phyloP scores from a whole-genome alignment of 2,329 filamentous ascomycete genomes.

The Cercospora brassicicola region DNA sequence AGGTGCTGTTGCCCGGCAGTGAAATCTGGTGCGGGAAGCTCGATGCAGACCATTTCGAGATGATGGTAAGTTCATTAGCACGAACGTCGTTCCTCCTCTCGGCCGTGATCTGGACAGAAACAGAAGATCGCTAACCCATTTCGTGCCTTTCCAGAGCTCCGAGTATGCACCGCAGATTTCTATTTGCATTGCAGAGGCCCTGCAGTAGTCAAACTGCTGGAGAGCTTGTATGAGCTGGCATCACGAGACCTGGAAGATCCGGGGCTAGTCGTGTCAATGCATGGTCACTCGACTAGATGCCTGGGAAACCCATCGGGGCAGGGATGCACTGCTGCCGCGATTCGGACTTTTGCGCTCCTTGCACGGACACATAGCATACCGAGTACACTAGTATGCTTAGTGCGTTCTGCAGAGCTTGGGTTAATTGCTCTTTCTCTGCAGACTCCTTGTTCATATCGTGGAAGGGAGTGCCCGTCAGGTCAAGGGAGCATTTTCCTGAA shows the following conservation, averaged over 20 bases:
- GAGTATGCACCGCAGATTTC: constrained; percentile 8
- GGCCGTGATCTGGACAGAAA: not conserved
- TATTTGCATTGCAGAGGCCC: constrained; percentile 11
- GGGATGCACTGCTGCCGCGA: not conserved
- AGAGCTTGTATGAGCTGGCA: not conserved
- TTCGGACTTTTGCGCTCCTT: not conserved
- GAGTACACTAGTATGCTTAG: not conserved
- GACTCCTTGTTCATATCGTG: not conserved
- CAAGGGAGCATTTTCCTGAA: not conserved
- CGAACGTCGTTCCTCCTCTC: not conserved
- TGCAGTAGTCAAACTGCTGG: not conserved
- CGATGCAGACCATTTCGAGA: constrained; percentile 18
- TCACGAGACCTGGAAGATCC: not conserved
- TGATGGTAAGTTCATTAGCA: constrained; percentile 13
- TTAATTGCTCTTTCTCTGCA: not conserved
- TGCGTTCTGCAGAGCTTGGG: not conserved
- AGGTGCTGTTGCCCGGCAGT: constrained; percentile 10
- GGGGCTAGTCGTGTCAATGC: not conserved
- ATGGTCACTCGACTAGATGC: not conserved
- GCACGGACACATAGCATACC: not conserved
- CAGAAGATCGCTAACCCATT: not conserved
- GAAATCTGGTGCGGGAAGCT: constrained; percentile 4
- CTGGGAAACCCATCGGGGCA: not conserved
- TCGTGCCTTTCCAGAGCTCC: not conserved
- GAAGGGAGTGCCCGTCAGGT: not conserved